Conservation (phyloP, 371 early-diverging fungal genomes). For the Mortierella sp. region DNA sequence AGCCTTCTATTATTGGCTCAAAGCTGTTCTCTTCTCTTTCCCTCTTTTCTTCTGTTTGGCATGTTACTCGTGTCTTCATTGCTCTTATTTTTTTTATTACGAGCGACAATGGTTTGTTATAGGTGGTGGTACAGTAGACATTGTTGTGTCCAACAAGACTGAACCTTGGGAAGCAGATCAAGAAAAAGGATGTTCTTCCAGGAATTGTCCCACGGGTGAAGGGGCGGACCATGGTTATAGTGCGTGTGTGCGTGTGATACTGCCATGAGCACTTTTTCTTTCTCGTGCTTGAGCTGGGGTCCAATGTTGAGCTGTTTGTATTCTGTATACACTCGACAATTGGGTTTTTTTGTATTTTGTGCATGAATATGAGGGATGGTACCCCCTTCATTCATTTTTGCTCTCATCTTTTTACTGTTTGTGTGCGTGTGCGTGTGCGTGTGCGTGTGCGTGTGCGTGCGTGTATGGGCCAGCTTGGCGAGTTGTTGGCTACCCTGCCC, state of each 20-base stretch:
- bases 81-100: background rate
- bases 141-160: slow-evolving; percentile 3
- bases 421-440: background rate
- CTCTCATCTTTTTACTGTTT: background rate
- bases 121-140: slow-evolving; percentile 2
- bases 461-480: background rate
- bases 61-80: background rate
- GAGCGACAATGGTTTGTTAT: background rate
- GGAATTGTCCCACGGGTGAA: slow-evolving; percentile 7
- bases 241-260: background rate
- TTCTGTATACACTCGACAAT: background rate
- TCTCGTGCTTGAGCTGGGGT: background rate
- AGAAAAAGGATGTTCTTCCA: background rate
- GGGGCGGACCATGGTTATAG: no score
- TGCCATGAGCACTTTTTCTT: background rate
- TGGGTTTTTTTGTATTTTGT: no score
- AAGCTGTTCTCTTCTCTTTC: background rate
- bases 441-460: background rate
- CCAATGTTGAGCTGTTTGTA: background rate
- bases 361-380: background rate
- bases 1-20: background rate
- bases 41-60: background rate
- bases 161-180: no score
- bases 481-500: background rate
- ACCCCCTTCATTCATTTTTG: background rate